A percentile compares a stretch with the other conserved stretches of the same genome.
phyloP scores from a whole-genome alignment of 345 rosid genomes.

The Syzygium grande region DNA sequence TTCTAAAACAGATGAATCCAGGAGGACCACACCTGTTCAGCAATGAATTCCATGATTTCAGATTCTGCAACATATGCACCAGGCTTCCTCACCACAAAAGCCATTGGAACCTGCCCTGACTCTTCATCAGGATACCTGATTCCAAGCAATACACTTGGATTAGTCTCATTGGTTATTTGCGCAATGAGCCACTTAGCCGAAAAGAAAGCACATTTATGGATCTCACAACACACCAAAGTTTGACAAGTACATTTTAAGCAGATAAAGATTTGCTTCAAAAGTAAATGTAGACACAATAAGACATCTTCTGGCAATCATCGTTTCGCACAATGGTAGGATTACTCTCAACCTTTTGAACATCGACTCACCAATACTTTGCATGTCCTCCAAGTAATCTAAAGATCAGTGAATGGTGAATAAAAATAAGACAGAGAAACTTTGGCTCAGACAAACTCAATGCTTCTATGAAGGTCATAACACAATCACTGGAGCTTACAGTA shows the following conservation, averaged over 20 bases:
- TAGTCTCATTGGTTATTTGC: not conserved
- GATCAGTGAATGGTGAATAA: not conserved
- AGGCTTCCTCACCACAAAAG: constrained; percentile 77
- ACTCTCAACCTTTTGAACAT: not conserved
- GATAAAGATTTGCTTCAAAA: not conserved
- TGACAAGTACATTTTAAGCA: not conserved
- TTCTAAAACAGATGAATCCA: not conserved
- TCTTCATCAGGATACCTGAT: constrained; percentile 86
- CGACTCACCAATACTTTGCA: not conserved
- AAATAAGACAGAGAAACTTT: not conserved
- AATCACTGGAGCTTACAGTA: constrained; percentile 50
- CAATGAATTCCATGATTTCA: constrained; percentile 58
- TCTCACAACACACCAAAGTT: not conserved
- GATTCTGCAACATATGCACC: constrained; percentile 46
- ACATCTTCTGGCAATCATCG: not conserved
- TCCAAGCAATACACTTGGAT: not conserved
- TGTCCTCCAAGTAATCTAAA: not conserved
- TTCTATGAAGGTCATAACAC: not conserved
- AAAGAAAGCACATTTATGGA: not conserved
- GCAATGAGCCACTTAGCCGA: not conserved
- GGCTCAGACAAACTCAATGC: not conserved
- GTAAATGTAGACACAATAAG: not conserved
- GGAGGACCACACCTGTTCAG: constrained; percentile 45
- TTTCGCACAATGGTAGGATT: not conserved
- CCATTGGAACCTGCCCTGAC: constrained; percentile 94